Base-by-base conservation (phyloP, 768 basidiomycete species). In the Termitomyces sp. region DNA sequence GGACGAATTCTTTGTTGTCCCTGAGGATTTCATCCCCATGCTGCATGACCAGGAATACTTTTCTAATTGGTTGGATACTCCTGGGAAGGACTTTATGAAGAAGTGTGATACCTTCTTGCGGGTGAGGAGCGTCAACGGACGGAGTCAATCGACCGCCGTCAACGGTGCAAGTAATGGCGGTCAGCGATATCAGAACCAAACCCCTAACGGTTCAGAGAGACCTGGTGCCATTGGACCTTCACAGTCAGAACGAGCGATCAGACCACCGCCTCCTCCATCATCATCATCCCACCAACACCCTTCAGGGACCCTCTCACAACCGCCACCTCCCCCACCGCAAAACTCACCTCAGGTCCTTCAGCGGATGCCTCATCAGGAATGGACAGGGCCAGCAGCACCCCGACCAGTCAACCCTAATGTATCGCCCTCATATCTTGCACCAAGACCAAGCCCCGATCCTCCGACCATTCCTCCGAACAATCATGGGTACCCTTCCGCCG, bases 1-100 rank as follows among this genome's bases (percentile, higher is more conserved):
- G 70, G 97, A 99, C 72, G 89, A 94, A 69, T 92, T 91, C 70
- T 98, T 91, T 76, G 84, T 84, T n/a, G 94, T 98, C 11, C 97
- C 97, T 5, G 81, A 83, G 63, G 96, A 99, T 64, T 88, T 98
- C 66, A 64, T 91, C 36, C 75, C 86, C 12, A 91, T 98, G 52
- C 78, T 99, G 16, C 82, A 87, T 50, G 94, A 98, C 62, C 90
- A 94, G 66, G 94, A 98, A 31, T 91, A 95, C 68, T 97, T 99
- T 67, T 76, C 82, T 45, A 93, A 85, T 68, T 86, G 84, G 48
- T 71, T 94, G 71, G 96, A 98, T 38, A 79, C 98, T 25, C 93
- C 94, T 1, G 85, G 88, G 60, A 96, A 96, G 69, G 96, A 99
- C 42, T 94, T 98, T 67, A 73, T 98, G 75, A 97, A 92, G 80